Evolutionary conservation across 345 rosid genomes (phyloP).

Genomic region (Rhizophora apiculata): DNA sequence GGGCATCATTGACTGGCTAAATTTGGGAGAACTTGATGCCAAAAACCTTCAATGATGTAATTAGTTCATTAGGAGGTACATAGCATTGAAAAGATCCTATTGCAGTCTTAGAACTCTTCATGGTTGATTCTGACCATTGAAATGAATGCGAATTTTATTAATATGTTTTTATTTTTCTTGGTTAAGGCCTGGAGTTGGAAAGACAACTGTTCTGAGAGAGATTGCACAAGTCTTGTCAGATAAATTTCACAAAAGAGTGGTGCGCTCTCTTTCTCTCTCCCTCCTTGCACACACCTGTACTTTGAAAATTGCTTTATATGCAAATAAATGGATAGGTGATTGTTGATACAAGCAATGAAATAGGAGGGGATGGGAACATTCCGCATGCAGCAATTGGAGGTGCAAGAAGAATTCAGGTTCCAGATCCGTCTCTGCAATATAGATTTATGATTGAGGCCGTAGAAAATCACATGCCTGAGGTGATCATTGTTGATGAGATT

Average conservation of each 20-base stretch:
- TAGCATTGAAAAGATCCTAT: no score
- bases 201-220: constrained; percentile 68
- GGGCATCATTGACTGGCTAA: no score
- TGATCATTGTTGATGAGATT: constrained; percentile 63
- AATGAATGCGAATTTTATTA: background rate
- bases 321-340: constrained; percentile 40
- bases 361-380: constrained; percentile 74
- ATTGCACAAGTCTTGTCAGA: constrained; percentile 62
- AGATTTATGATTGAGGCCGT: constrained; percentile 71
- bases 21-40: no score
- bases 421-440: constrained; percentile 58
- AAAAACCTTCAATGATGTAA: no score
- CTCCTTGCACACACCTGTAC: background rate
- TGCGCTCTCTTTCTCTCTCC: constrained; percentile 14
- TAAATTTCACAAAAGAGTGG: constrained; percentile 63
- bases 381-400: constrained; percentile 74
- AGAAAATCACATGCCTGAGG: constrained; percentile 82
- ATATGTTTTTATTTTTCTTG: background rate
- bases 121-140: no score
- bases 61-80: no score
- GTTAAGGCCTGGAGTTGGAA: constrained; percentile 66
- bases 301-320: background rate
- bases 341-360: constrained; percentile 73
- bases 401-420: constrained; percentile 78
- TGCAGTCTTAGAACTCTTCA: no score